Conservation (phyloP, 495 filamentous ascomycete genomes). For the Hypoxylon rickii region DNA sequence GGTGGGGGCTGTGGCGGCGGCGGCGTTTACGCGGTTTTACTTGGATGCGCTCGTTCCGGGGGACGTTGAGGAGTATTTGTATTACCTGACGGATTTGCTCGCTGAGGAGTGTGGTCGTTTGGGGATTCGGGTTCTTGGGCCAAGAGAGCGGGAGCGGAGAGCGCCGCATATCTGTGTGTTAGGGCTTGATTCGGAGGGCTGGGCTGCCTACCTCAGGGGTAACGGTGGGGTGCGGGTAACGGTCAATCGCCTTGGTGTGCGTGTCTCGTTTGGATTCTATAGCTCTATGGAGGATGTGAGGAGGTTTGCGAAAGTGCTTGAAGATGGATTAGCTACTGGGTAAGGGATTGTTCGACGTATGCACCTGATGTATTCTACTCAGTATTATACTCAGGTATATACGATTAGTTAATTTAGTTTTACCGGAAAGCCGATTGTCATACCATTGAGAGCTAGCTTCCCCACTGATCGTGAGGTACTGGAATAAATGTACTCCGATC, state of each 20-base stretch:
- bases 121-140: constrained; percentile 17
- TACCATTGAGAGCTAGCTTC: no score
- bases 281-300: constrained; percentile 24
- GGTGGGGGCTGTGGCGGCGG: constrained; percentile 20
- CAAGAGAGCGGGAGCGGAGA: constrained; percentile 1
- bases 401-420: no score
- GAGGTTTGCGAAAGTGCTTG: constrained; percentile 18
- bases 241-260: constrained; percentile 23
- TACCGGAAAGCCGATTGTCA: no score
- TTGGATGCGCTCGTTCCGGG: constrained; percentile 17
- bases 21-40: constrained; percentile 25
- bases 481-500: constrained; percentile 10
- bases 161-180: constrained; percentile 34
- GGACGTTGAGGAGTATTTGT: constrained; percentile 31
- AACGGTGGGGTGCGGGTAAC: constrained; percentile 8
- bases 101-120: constrained; percentile 13
- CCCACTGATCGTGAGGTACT: not conserved
- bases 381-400: no score
- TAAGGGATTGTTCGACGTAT: no score
- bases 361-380: no score
- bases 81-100: constrained; percentile 11
- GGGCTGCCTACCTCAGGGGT: constrained; percentile 13
- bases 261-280: constrained; percentile 35
- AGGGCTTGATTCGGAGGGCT: constrained; percentile 11
- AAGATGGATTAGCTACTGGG: constrained; percentile 6